Percentiles rank a stretch among this genome's conserved stretches.
Conservation (phyloP, 495 filamentous ascomycete genomes). For the Thermochaetoides thermophila region DNA sequence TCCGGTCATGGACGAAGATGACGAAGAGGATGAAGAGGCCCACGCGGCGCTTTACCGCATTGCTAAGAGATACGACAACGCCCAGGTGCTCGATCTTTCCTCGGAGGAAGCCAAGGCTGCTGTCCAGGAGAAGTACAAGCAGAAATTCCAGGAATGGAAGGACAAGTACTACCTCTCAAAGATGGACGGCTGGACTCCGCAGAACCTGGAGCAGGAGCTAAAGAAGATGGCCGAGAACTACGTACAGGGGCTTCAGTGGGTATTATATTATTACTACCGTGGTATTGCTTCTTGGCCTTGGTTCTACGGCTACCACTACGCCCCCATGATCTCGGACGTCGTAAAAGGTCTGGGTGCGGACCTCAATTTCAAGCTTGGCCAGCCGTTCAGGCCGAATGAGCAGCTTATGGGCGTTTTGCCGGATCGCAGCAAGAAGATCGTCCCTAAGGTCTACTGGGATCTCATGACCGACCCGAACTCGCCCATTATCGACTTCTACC, state of each 20-base stretch:
- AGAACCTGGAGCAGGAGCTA: conserved; percentile 63
- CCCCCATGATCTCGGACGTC: conserved; percentile 85
- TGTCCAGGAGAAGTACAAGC: conserved; percentile 68
- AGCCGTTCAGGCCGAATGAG: conserved; percentile 87
- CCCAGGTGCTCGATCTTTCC: conserved; percentile 67
- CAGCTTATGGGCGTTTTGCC: conserved; percentile 98
- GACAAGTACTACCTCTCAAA: conserved; percentile 82
- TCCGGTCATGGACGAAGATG: conserved; percentile 32
- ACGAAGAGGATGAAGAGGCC: conserved; percentile 74
- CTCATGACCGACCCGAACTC: conserved; percentile 84
- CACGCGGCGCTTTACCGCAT: conserved; percentile 70
- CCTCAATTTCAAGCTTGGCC: conserved; percentile 81
- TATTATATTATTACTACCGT: conserved; percentile 93
- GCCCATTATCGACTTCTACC: conserved; percentile 98
- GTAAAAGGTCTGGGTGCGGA: conserved; percentile 75
- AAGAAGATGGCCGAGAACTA: conserved; percentile 85
- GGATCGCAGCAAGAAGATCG: conserved; percentile 91
- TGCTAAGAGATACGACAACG: conserved; percentile 77
- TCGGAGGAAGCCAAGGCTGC: conserved; percentile 61
- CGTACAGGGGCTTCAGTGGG: conserved; percentile 95
- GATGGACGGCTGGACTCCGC: conserved; percentile 68
- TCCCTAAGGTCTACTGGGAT: conserved; percentile 72
- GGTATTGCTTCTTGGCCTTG: conserved; percentile 97
- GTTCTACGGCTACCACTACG: conserved; percentile 95
- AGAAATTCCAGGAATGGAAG: conserved; percentile 84